Evolutionary conservation across 2,329 filamentous ascomycete genomes (phyloP).

Genomic region (Blumeria hordei): DNA sequence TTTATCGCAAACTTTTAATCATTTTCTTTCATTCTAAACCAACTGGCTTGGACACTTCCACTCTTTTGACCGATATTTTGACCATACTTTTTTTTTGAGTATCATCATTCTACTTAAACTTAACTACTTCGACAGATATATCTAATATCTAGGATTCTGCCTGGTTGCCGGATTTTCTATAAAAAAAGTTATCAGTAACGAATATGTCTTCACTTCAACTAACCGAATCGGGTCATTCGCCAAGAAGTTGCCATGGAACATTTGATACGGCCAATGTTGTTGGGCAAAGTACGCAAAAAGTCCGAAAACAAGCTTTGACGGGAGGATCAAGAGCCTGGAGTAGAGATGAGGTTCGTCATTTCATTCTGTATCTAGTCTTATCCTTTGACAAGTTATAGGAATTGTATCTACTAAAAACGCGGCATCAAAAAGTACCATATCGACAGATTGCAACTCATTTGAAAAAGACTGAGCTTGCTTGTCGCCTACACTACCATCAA

Average conservation of each 20-base stretch:
- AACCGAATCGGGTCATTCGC: background rate
- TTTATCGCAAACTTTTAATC: slow-evolving; percentile 3
- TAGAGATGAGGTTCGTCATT: slow-evolving; percentile 44
- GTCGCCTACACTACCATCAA: slow-evolving; percentile 70
- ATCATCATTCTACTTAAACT: slow-evolving; percentile 3
- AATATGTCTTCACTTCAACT: background rate
- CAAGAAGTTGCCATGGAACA: background rate
- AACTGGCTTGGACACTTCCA: slow-evolving; percentile 29
- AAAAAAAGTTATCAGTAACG: background rate
- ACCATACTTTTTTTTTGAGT: slow-evolving; percentile 8
- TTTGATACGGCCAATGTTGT: slow-evolving; percentile 2
- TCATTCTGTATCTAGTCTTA: background rate
- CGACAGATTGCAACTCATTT: slow-evolving; percentile 70
- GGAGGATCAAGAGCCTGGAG: slow-evolving; percentile 65
- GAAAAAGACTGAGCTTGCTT: slow-evolving; percentile 72
- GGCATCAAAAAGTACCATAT: slow-evolving; percentile 72
- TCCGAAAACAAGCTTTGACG: slow-evolving; percentile 42
- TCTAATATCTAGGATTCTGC: slow-evolving; percentile 22
- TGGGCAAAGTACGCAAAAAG: slow-evolving; percentile 20
- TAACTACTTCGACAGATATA: slow-evolving; percentile 15
- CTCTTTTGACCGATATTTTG: slow-evolving; percentile 20
- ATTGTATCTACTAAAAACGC: slow-evolving; percentile 60
- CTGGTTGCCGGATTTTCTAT: slow-evolving; percentile 11
- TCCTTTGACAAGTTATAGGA: slow-evolving; percentile 26
- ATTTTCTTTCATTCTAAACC: slow-evolving; percentile 22